Evolutionary conservation across 1,284 basidiomycete species (phyloP).

Genomic region (Microbotryum saponariae): DNA sequence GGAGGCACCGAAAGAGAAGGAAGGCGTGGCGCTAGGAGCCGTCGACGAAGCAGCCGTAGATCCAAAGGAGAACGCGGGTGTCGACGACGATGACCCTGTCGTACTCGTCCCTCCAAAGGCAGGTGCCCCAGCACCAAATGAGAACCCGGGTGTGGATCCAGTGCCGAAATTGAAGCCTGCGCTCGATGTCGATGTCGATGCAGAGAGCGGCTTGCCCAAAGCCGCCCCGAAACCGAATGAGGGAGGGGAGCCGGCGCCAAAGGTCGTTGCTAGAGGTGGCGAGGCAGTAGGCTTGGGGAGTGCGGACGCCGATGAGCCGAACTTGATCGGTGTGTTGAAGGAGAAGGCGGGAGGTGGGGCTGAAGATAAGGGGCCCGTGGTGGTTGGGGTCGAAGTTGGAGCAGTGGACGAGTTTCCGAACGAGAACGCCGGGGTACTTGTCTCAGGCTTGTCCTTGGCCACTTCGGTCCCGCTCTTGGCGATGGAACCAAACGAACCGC

Average conservation of each 20-base stretch:
- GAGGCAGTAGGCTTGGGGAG: constrained; percentile 11
- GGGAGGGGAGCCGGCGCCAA: constrained; percentile 19
- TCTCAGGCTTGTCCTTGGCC: background rate
- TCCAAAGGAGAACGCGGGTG: background rate
- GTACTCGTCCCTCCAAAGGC: background rate
- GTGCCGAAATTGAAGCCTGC: background rate
- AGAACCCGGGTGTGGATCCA: constrained; percentile 8
- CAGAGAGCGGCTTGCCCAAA: constrained; percentile 12
- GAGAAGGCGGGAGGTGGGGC: constrained; percentile 1
- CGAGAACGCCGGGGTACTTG: constrained; percentile 11
- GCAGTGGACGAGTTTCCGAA: background rate
- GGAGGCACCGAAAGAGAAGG: background rate
- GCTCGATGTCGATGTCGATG: background rate
- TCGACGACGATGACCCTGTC: background rate
- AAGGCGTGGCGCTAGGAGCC: background rate
- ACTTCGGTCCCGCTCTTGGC: constrained; percentile 20
- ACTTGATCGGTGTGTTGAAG: constrained; percentile 8
- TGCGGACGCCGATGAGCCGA: background rate
- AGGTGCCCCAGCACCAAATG: constrained; percentile 1
- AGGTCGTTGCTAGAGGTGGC: constrained; percentile 18
- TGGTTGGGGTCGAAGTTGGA: background rate
- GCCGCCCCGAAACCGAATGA: constrained; percentile 28
- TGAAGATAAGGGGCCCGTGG: constrained; percentile 1
- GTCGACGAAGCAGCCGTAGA: background rate
- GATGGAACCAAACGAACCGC: constrained; percentile 24